Evolutionary conservation across 2,329 filamentous ascomycete species (phyloP).

Genomic region (Colletotrichum agaves): DNA sequence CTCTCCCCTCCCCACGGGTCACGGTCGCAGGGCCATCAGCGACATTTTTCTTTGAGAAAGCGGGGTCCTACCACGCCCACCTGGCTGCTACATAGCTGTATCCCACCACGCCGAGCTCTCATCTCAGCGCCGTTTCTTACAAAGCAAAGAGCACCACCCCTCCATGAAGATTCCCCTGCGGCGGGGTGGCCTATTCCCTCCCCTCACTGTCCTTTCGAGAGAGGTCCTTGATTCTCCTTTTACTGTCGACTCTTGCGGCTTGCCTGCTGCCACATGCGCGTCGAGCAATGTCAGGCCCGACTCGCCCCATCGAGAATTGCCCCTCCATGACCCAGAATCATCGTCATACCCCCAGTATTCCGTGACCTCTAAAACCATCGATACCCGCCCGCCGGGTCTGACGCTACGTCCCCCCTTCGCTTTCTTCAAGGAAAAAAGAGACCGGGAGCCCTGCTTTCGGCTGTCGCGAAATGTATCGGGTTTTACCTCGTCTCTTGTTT

Average conservation of each 20-base stretch:
- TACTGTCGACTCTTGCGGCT: too few species aligned
- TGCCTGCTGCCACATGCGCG: not conserved
- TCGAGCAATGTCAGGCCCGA: slow-evolving; percentile 16
- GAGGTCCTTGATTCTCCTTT: too few species aligned
- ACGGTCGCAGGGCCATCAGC: not conserved
- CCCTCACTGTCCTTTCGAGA: too few species aligned
- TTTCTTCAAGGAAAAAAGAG: not conserved
- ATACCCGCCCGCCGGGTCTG: slow-evolving; percentile 6
- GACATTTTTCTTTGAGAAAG: slow-evolving; percentile 4
- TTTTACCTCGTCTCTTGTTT: slow-evolving; percentile 21
- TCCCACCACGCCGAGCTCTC: not conserved
- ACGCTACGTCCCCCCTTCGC: not conserved
- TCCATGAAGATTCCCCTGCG: not conserved
- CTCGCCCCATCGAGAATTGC: slow-evolving; percentile 2
- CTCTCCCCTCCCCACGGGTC: too few species aligned
- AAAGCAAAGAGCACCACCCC: slow-evolving; percentile 9
- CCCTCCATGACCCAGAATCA: slow-evolving; percentile 36
- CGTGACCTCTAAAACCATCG: not conserved
- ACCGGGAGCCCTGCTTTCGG: slow-evolving; percentile 6
- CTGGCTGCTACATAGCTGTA: too few species aligned
- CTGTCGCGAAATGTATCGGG: slow-evolving; percentile 7
- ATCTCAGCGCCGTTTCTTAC: slow-evolving; percentile 2
- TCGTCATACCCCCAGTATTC: slow-evolving; percentile 36
- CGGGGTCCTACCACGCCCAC: not conserved
- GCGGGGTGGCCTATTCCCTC: too few species aligned